Evolutionary conservation across 2,329 filamentous ascomycete species (phyloP), one percentile per base, ranked within the genome.

Genomic region (Ophiostoma perfectum): DNA sequence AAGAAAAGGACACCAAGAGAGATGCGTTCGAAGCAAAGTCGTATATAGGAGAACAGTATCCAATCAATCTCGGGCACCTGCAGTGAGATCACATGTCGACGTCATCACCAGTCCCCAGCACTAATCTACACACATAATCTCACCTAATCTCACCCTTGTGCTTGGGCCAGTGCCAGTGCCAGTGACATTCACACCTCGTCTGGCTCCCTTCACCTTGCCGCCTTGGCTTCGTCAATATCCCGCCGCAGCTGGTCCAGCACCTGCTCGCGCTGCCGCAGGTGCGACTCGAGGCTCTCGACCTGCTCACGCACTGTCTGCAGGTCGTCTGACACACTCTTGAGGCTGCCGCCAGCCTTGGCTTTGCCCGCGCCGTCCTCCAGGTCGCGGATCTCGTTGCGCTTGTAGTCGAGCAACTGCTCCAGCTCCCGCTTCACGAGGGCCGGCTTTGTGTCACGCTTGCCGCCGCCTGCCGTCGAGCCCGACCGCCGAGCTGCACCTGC

Each of bases 331-430:
- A 97, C 87, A 49, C 88, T 87, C 78, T 93, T 90, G 70, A 98
- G 77, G 70, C 85, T 86, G 71, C 89, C 86, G 7, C 85, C 86
- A 75, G 88, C 88, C 16, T 14, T 36, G 66, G 81, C 87, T 80
- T 84, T 89, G 71, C 86, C 88, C 67, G 86, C 84, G 42, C 90
- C 91, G 71, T 87, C 85, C 78, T 95, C 90, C 78, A 93, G 75
- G 66, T 90, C 93, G 73, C 87, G 83, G 77, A 94, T 82, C 81
- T 89, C 89, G 75, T 87, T 87, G 77, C 92, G 84, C 86, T 99
- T 99, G 78, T 96, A 98, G 76, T 99, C 95, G 60, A 99, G 82
- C 78, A 99, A 80, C 80, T 97, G 92, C 78, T 98, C 92, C 64
- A 97, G 82, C 80, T 99, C 95, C 71, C 93, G 85, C 84, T 97